These are phyloP conservation scores for Ustilago shanxiensis DNA, from an alignment of 1,284 basidiomycete genomes.

Conservation along the genomic window DNA sequence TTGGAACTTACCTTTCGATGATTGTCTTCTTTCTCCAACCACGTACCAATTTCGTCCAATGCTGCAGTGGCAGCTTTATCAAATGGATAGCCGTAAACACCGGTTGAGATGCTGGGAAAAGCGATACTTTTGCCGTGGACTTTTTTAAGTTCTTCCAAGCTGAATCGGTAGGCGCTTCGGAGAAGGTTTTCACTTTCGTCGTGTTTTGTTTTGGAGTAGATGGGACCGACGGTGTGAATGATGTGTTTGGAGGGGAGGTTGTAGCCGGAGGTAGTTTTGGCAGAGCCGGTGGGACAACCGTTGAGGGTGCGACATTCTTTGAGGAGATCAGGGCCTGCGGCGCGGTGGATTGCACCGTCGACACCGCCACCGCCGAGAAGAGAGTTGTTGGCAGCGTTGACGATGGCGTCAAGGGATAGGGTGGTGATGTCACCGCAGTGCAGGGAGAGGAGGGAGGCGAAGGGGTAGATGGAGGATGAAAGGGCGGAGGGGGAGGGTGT, in stretches of 20 bases:
- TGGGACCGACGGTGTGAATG: slow-evolving; percentile 91
- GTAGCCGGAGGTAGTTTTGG: slow-evolving; percentile 79
- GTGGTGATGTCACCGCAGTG: slow-evolving; percentile 42
- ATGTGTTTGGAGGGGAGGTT: slow-evolving; percentile 76
- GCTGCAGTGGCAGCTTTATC: slow-evolving; percentile 53
- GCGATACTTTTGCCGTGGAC: slow-evolving; percentile 45
- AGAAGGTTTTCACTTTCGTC: slow-evolving; percentile 71
- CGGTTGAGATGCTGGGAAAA: slow-evolving; percentile 67
- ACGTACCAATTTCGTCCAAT: slow-evolving; percentile 51
- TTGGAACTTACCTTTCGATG: slow-evolving; percentile 36
- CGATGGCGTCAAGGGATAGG: slow-evolving; percentile 60
- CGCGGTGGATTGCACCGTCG: slow-evolving; percentile 86
- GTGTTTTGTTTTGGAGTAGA: slow-evolving; percentile 73
- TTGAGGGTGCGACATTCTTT: slow-evolving; percentile 76
- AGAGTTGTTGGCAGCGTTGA: slow-evolving; percentile 65
- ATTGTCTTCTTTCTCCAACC: slow-evolving; percentile 38
- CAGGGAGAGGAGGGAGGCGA: slow-evolving; percentile 16
- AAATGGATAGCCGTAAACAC: slow-evolving; percentile 68
- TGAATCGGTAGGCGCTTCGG: slow-evolving; percentile 53
- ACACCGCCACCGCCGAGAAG: slow-evolving; percentile 72
- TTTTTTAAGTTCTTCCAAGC: slow-evolving; percentile 47
- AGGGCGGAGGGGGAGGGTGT: slow-evolving; percentile 17
- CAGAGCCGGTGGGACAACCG: slow-evolving; percentile 84
- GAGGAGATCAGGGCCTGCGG: slow-evolving; percentile 81
- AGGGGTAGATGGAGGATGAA: slow-evolving; percentile 26